These are phyloP conservation scores for Scytalidium lignicola DNA, from an alignment of 2,329 filamentous ascomycete genomes.

Conservation along the genomic window DNA sequence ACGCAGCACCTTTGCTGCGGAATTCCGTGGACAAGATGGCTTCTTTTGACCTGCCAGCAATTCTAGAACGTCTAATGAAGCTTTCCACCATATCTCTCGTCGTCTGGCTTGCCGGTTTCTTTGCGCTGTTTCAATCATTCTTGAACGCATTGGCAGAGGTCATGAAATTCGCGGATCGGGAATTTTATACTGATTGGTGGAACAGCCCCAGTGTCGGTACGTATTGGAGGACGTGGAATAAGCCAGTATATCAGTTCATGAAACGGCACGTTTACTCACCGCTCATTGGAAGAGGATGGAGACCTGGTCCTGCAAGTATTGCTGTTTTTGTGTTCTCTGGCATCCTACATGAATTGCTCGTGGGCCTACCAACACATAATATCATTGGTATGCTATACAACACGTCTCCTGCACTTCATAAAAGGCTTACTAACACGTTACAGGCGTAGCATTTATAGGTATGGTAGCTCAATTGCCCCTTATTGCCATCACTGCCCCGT, in stretches of 20 bases:
- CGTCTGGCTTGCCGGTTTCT: slow-evolving; percentile 97
- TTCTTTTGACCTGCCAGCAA: slow-evolving; percentile 71
- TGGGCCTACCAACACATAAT: slow-evolving; percentile 92
- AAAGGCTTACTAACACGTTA: slow-evolving; percentile 14
- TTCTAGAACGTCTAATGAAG: slow-evolving; percentile 87
- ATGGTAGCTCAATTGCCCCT: slow-evolving; percentile 93
- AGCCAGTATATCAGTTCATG: slow-evolving; percentile 96
- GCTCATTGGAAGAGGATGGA: slow-evolving; percentile 78
- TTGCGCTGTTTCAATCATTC: slow-evolving; percentile 89
- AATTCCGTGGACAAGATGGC: slow-evolving; percentile 89
- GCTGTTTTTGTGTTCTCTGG: slow-evolving; percentile 87
- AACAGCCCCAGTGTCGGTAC: slow-evolving; percentile 79
- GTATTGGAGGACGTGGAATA: slow-evolving; percentile 98
- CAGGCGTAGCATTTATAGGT: slow-evolving; percentile 84
- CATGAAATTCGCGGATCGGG: slow-evolving; percentile 82
- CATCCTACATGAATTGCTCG: slow-evolving; percentile 83
- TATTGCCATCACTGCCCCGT: slow-evolving; percentile 71
- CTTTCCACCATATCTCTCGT: slow-evolving; percentile 91
- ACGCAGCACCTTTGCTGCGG: slow-evolving; percentile 80
- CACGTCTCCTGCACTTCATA: background rate
- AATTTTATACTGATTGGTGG: slow-evolving; percentile 99
- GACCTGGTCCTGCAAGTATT: slow-evolving; percentile 62
- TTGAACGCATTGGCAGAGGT: slow-evolving; percentile 90
- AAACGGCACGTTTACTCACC: slow-evolving; percentile 89
- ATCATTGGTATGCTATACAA: slow-evolving; percentile 60